Base-by-base conservation (phyloP, 1,139 yeast genomes). In the Casaregolazyma lundiana region DNA sequence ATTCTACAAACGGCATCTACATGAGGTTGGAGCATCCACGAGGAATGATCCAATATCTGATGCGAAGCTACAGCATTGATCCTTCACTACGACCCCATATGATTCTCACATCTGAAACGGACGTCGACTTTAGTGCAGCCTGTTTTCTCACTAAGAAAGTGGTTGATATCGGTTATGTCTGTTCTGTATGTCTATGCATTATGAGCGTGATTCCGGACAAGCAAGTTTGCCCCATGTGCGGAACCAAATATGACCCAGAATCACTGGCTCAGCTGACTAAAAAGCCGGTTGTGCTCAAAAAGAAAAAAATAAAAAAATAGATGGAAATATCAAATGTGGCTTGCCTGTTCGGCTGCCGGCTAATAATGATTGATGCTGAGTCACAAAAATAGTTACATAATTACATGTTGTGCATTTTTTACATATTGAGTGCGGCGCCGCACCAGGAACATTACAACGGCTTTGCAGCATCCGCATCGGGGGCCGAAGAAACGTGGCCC, bases 71-170 rank as follows among this genome's bases (percentile, higher is more conserved):
- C 58, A 79, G 87, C 56, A 80, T 92, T 13, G 97, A 90, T 56
- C 96, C 97, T 0, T 76, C 84, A 6, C 69, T 90, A 26, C 72
- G 97, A 46, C 77, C 80, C 9, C 78, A 81, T 47, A 72, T 94
- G 30, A 81, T 88, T 35, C 71, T 87, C 38, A 97, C 97, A 1
- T 84, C 95, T 1, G 84, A 84, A 59, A 80, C 88, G 4, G 82
- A 86, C 54, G 95, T 92, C 38, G 96, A 92, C 64, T 94, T 92
- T 63, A 72, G 96, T 53, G 97, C 99, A 1, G 89, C 96, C 29
- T 92, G 99, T 65, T 92, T 88, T 60, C 69, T 89, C 20, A 88
- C 97, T 0, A 92, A 94, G 22, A 78, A 81, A 56, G 83, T 92
- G 2, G 92, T 94, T 13, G 97, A 94, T 56, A 76, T 92, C 43